Conservation (phyloP, 306 rosid genomes). For the Abrus precatorius region DNA sequence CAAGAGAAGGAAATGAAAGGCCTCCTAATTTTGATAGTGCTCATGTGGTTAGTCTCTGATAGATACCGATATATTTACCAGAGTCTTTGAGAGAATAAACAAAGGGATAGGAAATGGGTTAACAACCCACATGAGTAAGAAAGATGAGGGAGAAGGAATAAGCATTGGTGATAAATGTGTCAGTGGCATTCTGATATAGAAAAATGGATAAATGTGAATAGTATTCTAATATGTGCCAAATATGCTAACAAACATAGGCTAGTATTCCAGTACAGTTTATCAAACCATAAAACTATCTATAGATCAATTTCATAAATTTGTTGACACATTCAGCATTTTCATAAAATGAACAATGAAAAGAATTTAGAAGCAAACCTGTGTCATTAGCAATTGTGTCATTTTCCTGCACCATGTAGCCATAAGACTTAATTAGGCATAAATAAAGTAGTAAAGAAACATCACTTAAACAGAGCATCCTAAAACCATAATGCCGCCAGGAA, state of each 20-base stretch:
- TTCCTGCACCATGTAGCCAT: slow-evolving; percentile 74
- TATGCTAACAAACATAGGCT: neutral
- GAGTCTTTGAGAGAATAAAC: too few species aligned
- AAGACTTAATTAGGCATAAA: slow-evolving; percentile 46
- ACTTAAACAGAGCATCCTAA: neutral
- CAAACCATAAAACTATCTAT: slow-evolving; percentile 15
- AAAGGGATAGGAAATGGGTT: too few species aligned
- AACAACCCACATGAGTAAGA: too few species aligned
- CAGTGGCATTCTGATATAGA: too few species aligned
- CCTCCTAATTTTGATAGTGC: neutral
- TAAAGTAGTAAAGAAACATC: slow-evolving; percentile 12
- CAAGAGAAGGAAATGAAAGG: neutral
- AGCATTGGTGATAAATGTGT: too few species aligned
- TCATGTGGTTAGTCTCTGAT: neutral
- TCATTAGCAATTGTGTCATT: slow-evolving; percentile 60
- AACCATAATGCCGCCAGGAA: neutral
- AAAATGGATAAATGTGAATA: too few species aligned
- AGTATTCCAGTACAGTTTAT: slow-evolving; percentile 1
- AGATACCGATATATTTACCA: neutral
- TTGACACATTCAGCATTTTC: slow-evolving; percentile 27
- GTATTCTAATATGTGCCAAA: neutral
- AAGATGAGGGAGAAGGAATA: too few species aligned
- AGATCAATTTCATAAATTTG: slow-evolving; percentile 31
- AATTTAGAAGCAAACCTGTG: slow-evolving; percentile 73
- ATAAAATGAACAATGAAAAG: slow-evolving; percentile 36